These are phyloP conservation scores for Gaeumannomyces sp. DNA, from an alignment of 2,329 filamentous ascomycete species.

Conservation along the genomic window DNA sequence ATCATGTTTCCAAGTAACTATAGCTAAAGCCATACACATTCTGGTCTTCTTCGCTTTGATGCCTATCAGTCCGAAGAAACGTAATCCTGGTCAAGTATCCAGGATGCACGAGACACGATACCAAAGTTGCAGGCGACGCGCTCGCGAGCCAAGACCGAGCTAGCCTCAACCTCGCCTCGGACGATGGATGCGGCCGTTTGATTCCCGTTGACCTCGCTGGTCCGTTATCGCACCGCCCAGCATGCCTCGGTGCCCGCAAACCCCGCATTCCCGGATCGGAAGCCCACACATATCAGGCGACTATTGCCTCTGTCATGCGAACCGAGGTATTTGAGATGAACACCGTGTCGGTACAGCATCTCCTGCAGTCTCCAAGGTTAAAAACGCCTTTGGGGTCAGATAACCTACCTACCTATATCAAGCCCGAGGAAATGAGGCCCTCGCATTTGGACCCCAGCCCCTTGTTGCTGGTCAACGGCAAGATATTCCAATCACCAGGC, in stretches of 20 bases:
- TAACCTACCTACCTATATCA: no score
- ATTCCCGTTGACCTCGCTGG: background rate
- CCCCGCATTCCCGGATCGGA: background rate
- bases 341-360: background rate
- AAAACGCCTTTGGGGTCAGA: no score
- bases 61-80: no score
- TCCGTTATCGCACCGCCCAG: background rate
- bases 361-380: no score
- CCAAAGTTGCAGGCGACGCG: no score
- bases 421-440: background rate
- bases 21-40: no score
- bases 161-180: background rate
- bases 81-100: no score
- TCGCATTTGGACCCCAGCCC: background rate
- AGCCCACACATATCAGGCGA: background rate
- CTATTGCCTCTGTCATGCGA: background rate
- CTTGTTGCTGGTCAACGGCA: conserved; percentile 32
- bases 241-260: background rate
- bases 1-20: no score
- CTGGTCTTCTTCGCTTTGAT: no score
- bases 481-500: conserved; percentile 35
- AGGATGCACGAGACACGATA: background rate
- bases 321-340: background rate
- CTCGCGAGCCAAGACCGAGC: background rate
- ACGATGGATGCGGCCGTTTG: no score